A percentile compares a stretch with the other conserved stretches of the same genome.
Conservation (phyloP, 148 eudicot genomes). For the Fagopyrum tataricum region DNA sequence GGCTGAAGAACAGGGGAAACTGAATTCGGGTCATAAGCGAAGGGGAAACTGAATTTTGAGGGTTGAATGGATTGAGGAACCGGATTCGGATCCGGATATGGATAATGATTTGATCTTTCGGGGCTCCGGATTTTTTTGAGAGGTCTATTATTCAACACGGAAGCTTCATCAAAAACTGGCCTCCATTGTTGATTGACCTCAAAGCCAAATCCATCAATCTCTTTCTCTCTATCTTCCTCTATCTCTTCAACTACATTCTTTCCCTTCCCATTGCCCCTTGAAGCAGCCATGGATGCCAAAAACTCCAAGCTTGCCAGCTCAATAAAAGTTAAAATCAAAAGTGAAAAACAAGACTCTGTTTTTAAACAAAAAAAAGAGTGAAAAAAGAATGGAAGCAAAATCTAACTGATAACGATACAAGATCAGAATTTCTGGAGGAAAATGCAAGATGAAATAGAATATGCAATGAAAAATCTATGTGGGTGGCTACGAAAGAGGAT, state of each 20-base stretch:
- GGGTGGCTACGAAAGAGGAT: background rate
- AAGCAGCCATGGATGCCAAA: conserved; percentile 6
- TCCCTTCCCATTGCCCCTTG: background rate
- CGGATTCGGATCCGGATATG: background rate
- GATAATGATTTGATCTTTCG: background rate
- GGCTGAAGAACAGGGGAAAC: background rate
- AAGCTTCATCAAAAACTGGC: conserved; percentile 4
- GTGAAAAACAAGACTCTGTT: background rate
- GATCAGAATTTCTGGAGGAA: background rate
- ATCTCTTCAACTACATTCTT: background rate
- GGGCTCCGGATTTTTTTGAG: conserved; percentile 8
- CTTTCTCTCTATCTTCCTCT: background rate
- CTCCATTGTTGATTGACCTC: background rate
- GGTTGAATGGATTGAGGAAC: background rate
- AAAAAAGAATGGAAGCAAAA: background rate
- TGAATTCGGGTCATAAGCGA: background rate
- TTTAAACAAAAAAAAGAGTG: background rate
- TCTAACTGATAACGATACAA: background rate
- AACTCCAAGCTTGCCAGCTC: background rate
- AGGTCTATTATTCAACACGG: background rate
- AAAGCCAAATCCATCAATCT: background rate
- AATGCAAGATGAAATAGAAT: conserved; percentile 1
- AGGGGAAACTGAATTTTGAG: conserved; percentile 9
- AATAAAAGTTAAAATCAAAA: background rate
- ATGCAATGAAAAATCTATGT: conserved; percentile 6